These are phyloP conservation scores for Saturnispora diversa DNA, from an alignment of 805 yeast species.

Conservation along the genomic window DNA sequence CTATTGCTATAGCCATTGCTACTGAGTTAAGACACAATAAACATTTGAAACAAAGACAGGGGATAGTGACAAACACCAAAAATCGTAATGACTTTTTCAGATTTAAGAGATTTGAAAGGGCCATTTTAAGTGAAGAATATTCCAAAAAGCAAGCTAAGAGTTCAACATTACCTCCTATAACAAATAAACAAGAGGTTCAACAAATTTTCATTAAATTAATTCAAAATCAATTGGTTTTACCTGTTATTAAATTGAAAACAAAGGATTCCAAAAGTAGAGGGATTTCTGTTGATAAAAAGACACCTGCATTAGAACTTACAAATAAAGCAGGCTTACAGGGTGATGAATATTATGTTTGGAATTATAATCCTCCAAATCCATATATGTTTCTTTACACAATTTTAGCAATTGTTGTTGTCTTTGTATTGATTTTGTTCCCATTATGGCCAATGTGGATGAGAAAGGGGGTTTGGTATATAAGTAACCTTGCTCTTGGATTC, in stretches of 20 bases:
- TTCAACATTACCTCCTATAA: slow-evolving; percentile 33
- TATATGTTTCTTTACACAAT: slow-evolving; percentile 53
- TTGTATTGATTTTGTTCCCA: slow-evolving; percentile 72
- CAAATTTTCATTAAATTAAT: slow-evolving; percentile 60
- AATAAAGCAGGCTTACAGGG: slow-evolving; percentile 53
- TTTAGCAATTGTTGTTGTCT: slow-evolving; percentile 55
- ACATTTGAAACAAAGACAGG: slow-evolving; percentile 72
- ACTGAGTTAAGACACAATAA: slow-evolving; percentile 57
- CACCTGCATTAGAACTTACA: slow-evolving; percentile 50
- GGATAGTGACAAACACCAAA: slow-evolving; percentile 51
- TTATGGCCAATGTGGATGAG: slow-evolving; percentile 92
- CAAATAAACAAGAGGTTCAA: slow-evolving; percentile 42
- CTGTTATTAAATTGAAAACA: slow-evolving; percentile 67
- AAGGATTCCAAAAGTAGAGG: slow-evolving; percentile 55
- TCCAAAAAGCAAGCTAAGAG: slow-evolving; percentile 27
- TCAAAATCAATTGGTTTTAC: slow-evolving; percentile 63
- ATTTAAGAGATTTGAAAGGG: slow-evolving; percentile 74
- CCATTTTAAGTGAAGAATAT: slow-evolving; percentile 68
- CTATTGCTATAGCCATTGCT: slow-evolving; percentile 63
- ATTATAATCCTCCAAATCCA: slow-evolving; percentile 65
- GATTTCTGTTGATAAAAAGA: slow-evolving; percentile 51
- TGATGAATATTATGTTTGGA: slow-evolving; percentile 78
- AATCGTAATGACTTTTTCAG: slow-evolving; percentile 77
- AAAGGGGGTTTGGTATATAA: slow-evolving; percentile 81
- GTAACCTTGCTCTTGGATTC: slow-evolving; percentile 67